Base-by-base conservation (phyloP, 2,329 filamentous ascomycete genomes). In the Exophiala xenobiotica region DNA sequence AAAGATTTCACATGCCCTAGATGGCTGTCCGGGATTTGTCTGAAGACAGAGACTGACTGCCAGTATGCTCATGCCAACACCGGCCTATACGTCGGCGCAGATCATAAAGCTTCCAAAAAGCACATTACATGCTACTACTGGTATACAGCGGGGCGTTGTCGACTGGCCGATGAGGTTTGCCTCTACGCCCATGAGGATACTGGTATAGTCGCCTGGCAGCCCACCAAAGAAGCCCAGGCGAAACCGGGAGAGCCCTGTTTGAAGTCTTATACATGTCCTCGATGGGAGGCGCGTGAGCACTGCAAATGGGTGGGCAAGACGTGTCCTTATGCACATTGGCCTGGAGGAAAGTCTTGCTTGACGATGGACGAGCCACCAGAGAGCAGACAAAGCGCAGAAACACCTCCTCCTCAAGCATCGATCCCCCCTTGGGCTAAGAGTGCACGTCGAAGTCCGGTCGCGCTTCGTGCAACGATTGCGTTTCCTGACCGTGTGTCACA, bases 61-160 rank as follows among this genome's bases (percentile, higher is more conserved):
- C 23, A 14, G 6, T 54, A 31, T 27, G 35, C 52, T 5, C 58
- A 61, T 37, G 16, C 43, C 6, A 46, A 57, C 18, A 61, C 58
- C 18, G 53, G 56, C n/a, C 41, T 52, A 18, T 42, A 56, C 19
- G 31, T 59, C 4, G 46, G 43, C n/a, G n/a, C 20, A 11, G 39
- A 57, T 31, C 14, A 44, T 2, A 49, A 37, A 22, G 37, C 49
- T 14, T 44, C n/a, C 9, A 41, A 24, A 4, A 57, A 55, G 33
- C 57, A 59, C 27, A 49, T 57, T 23, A 59, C 57, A 20, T 59
- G 57, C 26, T 49, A 46, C 35, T 57, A 42, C 26, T 58, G 49
- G 44, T 45, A 51, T 51, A 49, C 45, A 35, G 18, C 11, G 27
- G 41, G 23, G 1, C 11, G 14, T 22, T 58, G 56, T 41, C 27